Conservation (phyloP, 139 green algal genomes). For the Ettlia oleoabundans region DNA sequence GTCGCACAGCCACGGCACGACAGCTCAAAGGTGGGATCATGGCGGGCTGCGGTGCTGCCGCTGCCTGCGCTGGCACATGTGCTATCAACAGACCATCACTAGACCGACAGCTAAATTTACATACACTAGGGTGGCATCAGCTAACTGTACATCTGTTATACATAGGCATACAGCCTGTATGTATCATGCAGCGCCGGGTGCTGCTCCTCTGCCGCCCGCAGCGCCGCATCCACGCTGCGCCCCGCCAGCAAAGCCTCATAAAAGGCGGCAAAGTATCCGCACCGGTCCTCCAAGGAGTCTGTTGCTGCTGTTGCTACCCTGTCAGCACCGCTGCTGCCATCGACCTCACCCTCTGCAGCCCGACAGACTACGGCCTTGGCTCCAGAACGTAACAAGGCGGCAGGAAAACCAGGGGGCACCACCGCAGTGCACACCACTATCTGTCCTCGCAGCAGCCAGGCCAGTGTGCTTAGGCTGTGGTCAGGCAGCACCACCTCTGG, state of each 20-base stretch:
- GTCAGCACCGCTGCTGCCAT: background rate
- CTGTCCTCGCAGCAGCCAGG: background rate
- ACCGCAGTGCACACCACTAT: constrained; percentile 27
- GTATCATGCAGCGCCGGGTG: background rate
- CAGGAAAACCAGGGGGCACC: background rate
- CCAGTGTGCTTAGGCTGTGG: background rate
- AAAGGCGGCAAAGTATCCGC: constrained; percentile 1
- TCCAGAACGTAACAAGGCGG: background rate
- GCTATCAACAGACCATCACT: too few relatives aligned
- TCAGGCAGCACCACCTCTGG: constrained; percentile 30
- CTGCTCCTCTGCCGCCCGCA: background rate
- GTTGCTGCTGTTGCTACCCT: too few relatives aligned
- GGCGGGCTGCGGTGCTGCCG: too few relatives aligned
- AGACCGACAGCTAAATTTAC: too few relatives aligned
- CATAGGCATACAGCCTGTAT: background rate
- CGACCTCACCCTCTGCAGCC: background rate
- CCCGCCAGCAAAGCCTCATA: constrained; percentile 7
- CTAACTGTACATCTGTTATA: background rate
- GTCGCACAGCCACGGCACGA: too few relatives aligned
- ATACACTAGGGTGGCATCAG: background rate
- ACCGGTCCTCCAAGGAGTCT: background rate
- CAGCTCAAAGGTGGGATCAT: too few relatives aligned
- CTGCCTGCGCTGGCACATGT: background rate
- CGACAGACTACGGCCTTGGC: constrained; percentile 14
- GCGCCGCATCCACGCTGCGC: background rate